Evolutionary conservation across 2,329 filamentous ascomycete genomes (phyloP), one percentile per base, ranked within the genome.

Genomic region (Neophaeococcomyces aloes): DNA sequence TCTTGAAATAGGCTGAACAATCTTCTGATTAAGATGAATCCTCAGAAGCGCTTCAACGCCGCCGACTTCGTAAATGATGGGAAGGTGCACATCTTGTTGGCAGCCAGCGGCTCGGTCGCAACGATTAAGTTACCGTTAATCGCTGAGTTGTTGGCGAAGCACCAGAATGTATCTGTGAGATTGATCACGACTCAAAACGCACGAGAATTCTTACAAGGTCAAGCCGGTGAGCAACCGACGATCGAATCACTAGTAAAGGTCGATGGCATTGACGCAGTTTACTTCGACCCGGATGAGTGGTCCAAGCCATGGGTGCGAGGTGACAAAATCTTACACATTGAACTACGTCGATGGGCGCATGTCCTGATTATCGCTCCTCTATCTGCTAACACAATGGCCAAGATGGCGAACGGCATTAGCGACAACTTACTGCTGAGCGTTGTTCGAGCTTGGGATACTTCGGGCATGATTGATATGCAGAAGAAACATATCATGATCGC

Each of bases 201-300:
- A 0, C 65, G 73, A 18, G 72, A 79, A 23, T 96, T 96, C 61
- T 76, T 96, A 0, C 69, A 69, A 10, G 84, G 82, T 21, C 85
- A 94, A 59, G 76, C 78, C 27, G 58, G 63, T 2, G 88, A 95
- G 61, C 86, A 95, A 60, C 86, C 88, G 0, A 67, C 72, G 1
- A 60, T 91, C 2, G 64, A 69, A 0, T 63, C 72, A 1, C 65
- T 95, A 3, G 63, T 67, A 10, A 55, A 63, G 2, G 63, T 85
- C 4, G 76, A 79, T 2, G 81, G 83, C 51, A 83, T 96, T 5
- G 86, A 93, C 33, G 84, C 72, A 15, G 72, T 95, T 37, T 88
- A 94, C 63, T 69, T 73, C 7, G 86, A 96, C 58, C 75, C 77
- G n/a, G 84, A 88, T 51, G 91, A 96, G 63, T 95, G 88, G 87